Percentiles rank a stretch among this genome's conserved stretches.
Conservation (phyloP, 2,329 filamentous ascomycete species). For the Fusarium sp. region DNA sequence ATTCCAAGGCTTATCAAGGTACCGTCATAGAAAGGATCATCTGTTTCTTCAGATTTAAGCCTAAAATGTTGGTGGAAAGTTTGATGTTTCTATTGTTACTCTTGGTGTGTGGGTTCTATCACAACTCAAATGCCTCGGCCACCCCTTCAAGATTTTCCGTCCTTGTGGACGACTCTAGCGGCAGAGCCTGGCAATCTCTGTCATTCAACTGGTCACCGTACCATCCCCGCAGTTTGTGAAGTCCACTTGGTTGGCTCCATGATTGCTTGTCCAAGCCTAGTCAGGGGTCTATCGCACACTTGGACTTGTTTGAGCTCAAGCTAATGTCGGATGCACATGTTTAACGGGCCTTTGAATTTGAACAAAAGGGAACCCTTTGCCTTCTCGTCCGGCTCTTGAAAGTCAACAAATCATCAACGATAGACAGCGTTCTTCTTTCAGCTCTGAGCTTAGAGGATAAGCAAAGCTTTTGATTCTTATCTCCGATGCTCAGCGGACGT, state of each 20-base stretch:
- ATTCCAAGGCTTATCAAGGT: background rate
- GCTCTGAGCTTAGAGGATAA: background rate
- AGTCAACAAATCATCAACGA: constrained; percentile 26
- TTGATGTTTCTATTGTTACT: constrained; percentile 7
- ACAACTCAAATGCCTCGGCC: constrained; percentile 10
- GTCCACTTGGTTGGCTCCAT: constrained; percentile 36
- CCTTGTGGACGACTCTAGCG: constrained; percentile 37
- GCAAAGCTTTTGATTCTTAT: background rate
- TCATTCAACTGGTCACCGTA: constrained; percentile 41
- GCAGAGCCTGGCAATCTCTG: constrained; percentile 11
- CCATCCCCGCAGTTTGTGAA: constrained; percentile 35
- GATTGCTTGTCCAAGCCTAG: constrained; percentile 42
- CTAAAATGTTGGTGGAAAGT: constrained; percentile 3
- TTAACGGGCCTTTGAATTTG: constrained; percentile 22
- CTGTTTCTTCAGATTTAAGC: background rate
- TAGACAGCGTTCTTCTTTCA: constrained; percentile 3
- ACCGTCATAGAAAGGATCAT: background rate
- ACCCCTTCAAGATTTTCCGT: constrained; percentile 36
- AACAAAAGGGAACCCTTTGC: constrained; percentile 32
- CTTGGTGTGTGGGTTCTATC: background rate
- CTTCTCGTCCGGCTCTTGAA: constrained; percentile 10
- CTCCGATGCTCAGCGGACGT: background rate
- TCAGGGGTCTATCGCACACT: constrained; percentile 41
- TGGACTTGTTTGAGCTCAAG: constrained; percentile 23
- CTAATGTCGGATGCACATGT: constrained; percentile 36